These are phyloP conservation scores for Eucalyptus regnans DNA, from an alignment of 345 rosid species.

Conservation along the genomic window DNA sequence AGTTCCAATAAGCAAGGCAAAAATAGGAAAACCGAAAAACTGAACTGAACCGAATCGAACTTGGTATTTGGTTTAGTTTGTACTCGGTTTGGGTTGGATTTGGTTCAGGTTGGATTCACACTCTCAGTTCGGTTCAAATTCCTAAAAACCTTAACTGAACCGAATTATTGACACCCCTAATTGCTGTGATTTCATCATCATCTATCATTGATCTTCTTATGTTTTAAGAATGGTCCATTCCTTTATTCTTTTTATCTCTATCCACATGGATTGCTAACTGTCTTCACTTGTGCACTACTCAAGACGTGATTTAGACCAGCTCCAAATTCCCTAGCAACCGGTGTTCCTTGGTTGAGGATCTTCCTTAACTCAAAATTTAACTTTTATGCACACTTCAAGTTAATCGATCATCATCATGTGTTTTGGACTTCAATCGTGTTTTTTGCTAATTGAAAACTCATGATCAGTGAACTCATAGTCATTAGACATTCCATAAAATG, in stretches of 20 bases:
- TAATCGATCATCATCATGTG: neutral
- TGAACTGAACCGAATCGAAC: no score
- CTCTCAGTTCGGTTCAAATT: no score
- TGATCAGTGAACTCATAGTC: neutral
- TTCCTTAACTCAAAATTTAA: neutral
- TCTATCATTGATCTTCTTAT: neutral
- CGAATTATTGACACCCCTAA: no score
- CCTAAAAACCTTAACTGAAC: no score
- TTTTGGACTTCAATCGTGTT: neutral
- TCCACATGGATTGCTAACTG: neutral
- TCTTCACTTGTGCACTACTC: neutral
- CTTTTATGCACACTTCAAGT: no score
- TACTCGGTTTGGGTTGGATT: no score
- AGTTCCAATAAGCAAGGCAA: no score
- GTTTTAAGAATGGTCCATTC: neutral
- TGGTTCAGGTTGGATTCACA: no score
- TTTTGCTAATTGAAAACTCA: neutral
- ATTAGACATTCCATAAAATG: neutral
- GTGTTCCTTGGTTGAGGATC: neutral
- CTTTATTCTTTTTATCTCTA: neutral
- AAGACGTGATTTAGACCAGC: neutral
- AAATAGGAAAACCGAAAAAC: no score
- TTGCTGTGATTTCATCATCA: neutral
- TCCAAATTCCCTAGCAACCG: neutral
- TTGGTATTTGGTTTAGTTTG: no score